Percentiles rank a stretch among this genome's conserved stretches.
Conservation (phyloP, 768 basidiomycete genomes). For the Suillus sp. region DNA sequence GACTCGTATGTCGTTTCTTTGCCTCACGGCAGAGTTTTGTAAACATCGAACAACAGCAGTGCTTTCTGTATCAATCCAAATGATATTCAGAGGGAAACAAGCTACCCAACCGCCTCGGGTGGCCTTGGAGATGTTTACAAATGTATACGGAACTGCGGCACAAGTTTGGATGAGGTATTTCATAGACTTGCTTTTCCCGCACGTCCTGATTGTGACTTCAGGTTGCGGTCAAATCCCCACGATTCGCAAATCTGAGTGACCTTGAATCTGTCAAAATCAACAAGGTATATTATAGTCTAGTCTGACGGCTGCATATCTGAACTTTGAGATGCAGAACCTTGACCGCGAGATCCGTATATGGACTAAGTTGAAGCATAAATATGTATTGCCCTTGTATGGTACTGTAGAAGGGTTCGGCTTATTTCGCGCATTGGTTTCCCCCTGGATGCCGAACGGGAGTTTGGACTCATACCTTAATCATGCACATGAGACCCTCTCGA, state of each 20-base stretch:
- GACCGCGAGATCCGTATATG: constrained; percentile 41
- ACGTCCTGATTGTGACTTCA: background rate
- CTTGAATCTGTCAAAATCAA: background rate
- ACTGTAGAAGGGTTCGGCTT: constrained; percentile 40
- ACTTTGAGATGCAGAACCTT: constrained; percentile 21
- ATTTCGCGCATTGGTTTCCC: constrained; percentile 42
- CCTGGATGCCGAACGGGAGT: constrained; percentile 45
- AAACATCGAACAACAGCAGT: background rate
- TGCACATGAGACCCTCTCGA: constrained; percentile 38
- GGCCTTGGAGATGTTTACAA: constrained; percentile 49
- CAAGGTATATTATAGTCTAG: background rate
- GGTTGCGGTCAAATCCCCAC: constrained; percentile 14
- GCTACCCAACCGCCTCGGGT: constrained; percentile 21
- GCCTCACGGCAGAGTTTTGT: background rate
- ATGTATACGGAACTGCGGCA: constrained; percentile 17
- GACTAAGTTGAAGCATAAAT: constrained; percentile 40
- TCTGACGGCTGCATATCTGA: background rate
- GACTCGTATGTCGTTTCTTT: background rate
- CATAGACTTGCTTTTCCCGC: background rate
- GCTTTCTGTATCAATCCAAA: background rate
- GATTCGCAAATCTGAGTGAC: background rate
- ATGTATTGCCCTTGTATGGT: constrained; percentile 40
- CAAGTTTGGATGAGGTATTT: background rate
- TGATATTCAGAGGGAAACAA: background rate
- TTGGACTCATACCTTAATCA: constrained; percentile 40